Evolutionary conservation across 495 filamentous ascomycete genomes (phyloP).

Genomic region (Usnea hakonensis): DNA sequence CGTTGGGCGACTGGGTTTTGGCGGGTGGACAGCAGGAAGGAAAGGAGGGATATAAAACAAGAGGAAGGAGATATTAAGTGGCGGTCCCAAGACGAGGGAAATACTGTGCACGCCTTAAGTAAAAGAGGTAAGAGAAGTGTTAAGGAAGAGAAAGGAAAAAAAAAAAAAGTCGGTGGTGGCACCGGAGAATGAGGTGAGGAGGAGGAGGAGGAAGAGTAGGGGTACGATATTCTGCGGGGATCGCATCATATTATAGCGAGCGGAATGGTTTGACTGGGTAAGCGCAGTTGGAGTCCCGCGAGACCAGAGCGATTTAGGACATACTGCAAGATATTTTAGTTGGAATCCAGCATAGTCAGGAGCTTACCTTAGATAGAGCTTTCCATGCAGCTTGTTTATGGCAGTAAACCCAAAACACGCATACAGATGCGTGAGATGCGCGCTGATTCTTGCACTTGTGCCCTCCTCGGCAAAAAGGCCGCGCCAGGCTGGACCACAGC

Average conservation of each 20-base stretch:
- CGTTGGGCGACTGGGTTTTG: constrained; percentile 18
- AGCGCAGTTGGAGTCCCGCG: constrained; percentile 11
- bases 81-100: constrained; percentile 52
- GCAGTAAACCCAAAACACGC: constrained; percentile 8
- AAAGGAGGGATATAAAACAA: constrained; percentile 35
- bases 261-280: constrained; percentile 10
- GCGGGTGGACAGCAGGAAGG: constrained; percentile 39
- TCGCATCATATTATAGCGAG: constrained; percentile 15
- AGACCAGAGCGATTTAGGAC: constrained; percentile 12
- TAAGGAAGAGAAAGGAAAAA: constrained; percentile 29
- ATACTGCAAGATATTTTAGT: constrained; percentile 13
- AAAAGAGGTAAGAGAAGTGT: constrained; percentile 22
- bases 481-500: constrained; percentile 18
- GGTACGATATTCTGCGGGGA: constrained; percentile 15
- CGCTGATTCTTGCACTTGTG: constrained; percentile 10
- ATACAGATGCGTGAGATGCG: constrained; percentile 18
- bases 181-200: constrained; percentile 22
- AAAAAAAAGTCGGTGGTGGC: constrained; percentile 23
- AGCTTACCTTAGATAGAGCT: too few relatives aligned
- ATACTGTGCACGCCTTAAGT: constrained; percentile 47
- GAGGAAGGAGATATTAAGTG: constrained; percentile 19
- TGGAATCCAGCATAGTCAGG: constrained; percentile 4
- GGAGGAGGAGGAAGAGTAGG: constrained; percentile 16
- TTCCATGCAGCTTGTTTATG: constrained; percentile 15
- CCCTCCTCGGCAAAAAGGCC: constrained; percentile 15